Evolutionary conservation across 177 flowering plant species (phyloP).

Genomic region (Vitis hybrid): DNA sequence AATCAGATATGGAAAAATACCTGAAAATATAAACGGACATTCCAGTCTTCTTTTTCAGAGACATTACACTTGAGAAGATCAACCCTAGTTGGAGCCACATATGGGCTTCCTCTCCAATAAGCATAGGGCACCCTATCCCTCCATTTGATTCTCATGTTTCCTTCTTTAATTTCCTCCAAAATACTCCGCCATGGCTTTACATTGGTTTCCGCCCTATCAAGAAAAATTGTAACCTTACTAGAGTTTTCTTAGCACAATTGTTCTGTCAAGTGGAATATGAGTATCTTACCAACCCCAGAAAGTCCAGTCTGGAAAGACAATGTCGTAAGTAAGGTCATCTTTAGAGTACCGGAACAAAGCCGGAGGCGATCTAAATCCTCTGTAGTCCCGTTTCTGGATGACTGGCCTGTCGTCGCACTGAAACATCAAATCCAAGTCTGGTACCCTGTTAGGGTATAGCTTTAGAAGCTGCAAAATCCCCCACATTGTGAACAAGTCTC

Average conservation of each 20-base stretch:
- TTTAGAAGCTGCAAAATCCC: too few relatives aligned
- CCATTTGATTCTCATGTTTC: constrained; percentile 32
- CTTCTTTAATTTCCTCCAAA: constrained; percentile 27
- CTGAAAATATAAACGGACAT: too few relatives aligned
- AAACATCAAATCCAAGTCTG: constrained; percentile 39
- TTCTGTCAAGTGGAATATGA: not conserved
- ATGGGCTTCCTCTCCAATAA: too few relatives aligned
- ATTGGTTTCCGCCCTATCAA: constrained; percentile 39
- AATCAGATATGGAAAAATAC: too few relatives aligned
- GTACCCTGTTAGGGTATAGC: too few relatives aligned
- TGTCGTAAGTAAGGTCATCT: constrained; percentile 21
- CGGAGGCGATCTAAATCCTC: constrained; percentile 25
- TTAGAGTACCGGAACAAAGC: constrained; percentile 47
- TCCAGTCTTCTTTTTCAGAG: too few relatives aligned
- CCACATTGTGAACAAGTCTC: too few relatives aligned
- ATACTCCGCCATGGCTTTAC: constrained; percentile 41
- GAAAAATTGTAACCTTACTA: not conserved
- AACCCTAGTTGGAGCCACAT: too few relatives aligned
- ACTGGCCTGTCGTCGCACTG: constrained; percentile 37
- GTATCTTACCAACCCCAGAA: constrained; percentile 56
- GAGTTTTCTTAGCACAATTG: too few relatives aligned
- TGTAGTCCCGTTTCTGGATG: constrained; percentile 10
- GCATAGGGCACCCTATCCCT: not conserved
- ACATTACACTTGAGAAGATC: too few relatives aligned
- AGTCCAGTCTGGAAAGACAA: constrained; percentile 57